Evolutionary conservation across 441 rosid species (phyloP), one percentile per base, ranked within the genome.

Genomic region (Gossypium schwendimanii): DNA sequence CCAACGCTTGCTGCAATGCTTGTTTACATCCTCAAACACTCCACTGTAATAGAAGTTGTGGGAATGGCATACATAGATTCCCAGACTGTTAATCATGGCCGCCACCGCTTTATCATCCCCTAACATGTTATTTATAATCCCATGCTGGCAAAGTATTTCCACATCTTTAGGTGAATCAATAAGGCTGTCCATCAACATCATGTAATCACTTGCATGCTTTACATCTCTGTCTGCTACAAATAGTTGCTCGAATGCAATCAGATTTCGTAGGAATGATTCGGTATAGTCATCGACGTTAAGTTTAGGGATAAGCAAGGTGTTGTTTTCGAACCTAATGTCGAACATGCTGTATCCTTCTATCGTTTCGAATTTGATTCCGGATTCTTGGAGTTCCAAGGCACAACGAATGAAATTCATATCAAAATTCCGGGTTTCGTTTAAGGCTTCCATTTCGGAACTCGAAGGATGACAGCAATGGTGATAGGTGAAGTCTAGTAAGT

Each of bases 241-340:
- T 0, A 28, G 64, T 21, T 73, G 71, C 69, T 76, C 78, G 4
- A 70, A 69, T 0, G 77, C 77, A 2, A 76, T 57, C 7, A 78
- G 44, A 14, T 60, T 28, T 0, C 64, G 39, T n/a, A 60, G 64
- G 11, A 60, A 26, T 14, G 44, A 33, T 28, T 60, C 44, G 1
- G 64, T 60, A 1, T 14, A 7, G 44, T 60, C 64, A 6, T 28
- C 21, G 10, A 28, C 6, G 10, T 0, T n/a, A 6, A 60, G 17
- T 31, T 60, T 6, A 5, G 44, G 44, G 21, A n/a, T 59, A 26
- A 11, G 3, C 0, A 26, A 39, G 15, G 39, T 26, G 14, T 26
- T 26, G 36, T 14, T 24, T 7, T 28, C 64, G 1, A 60, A 60
- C 20, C 11, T 60, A 28, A 60, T 28, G 6, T 60, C 41, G 4